Conservation (phyloP, 306 rosid genomes). For the Vigna nakashimae region DNA sequence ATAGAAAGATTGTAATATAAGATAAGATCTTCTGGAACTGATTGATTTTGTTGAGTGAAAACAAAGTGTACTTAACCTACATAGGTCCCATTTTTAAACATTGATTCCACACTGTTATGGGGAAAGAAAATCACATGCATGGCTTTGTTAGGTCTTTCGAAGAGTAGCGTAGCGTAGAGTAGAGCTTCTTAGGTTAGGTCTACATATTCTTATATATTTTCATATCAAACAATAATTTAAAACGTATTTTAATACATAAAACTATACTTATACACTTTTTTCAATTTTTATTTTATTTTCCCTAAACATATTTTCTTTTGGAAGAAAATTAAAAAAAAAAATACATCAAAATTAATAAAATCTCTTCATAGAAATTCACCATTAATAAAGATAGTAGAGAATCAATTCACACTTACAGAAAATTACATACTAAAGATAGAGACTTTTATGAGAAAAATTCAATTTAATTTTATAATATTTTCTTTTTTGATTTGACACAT, state of each 20-base stretch:
- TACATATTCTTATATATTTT: not conserved
- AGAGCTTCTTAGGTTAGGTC: not conserved
- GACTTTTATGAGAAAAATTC: no score
- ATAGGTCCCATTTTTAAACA: not conserved
- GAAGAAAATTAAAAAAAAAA: no score
- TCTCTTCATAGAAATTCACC: no score
- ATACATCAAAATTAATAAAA: no score
- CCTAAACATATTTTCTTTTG: no score
- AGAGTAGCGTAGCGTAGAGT: no score
- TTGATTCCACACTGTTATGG: not conserved
- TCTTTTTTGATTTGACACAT: no score
- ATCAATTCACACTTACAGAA: no score
- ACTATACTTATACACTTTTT: not conserved
- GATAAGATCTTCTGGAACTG: not conserved
- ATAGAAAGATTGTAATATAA: not conserved
- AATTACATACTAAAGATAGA: no score
- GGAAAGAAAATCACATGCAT: constrained; percentile 1
- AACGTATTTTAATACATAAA: not conserved
- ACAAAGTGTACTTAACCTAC: not conserved
- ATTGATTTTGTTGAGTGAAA: not conserved
- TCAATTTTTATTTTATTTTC: no score
- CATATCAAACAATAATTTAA: not conserved
- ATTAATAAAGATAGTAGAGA: no score
- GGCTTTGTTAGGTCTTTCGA: not conserved
- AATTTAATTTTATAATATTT: no score